Base-by-base conservation (phyloP, 306 rosid genomes). In the Alnus glutinosa region DNA sequence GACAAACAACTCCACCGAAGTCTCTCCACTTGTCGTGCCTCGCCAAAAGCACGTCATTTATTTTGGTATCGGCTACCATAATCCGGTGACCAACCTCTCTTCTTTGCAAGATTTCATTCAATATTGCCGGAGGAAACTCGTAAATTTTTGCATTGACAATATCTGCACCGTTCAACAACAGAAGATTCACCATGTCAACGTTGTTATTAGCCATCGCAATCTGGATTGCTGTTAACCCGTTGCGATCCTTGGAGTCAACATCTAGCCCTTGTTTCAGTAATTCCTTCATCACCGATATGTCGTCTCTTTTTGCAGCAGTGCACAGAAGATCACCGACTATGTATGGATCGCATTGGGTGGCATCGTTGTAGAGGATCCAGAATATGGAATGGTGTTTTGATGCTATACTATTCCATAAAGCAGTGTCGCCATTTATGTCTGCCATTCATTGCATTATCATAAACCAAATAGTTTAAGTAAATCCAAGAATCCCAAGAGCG, bases 341-440 rank as follows among this genome's bases (percentile, higher is more conserved):
- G 83, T 83, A 75, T 55, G 89, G 88, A 81, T 90, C 80, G 16
- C 90, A 85, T 28, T 86, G 76, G n/a, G 77, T 85, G 55, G 89
- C 73, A 62, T 50, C 69, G 62, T 86, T 89, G 80, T 84, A 90
- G 30, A 92, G 93, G 70, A 81, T 88, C n/a, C 87, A 77, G 87
- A 90, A 92, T 80, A 90, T 90, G 47, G 90, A 85, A 85, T 85
- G 59, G 78, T 86, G 89, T 77, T 87, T 90, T 57, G 95, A 86
- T 79, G 81, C 83, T 81, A 92, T 86, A 28, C 95, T 91, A 68
- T 90, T 88, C 97, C 97, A 92, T 75, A 92, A 10, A 70, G 97
- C 95, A 19, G 97, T 90, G 92, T 89, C 80, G 4, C 89, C 93
- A 85, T 86, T 83, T 0, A 55, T 82, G 78, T 90, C 97, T 92